These are phyloP conservation scores for Cryomyces minteri DNA, from an alignment of 495 filamentous ascomycete species.

Conservation along the genomic window DNA sequence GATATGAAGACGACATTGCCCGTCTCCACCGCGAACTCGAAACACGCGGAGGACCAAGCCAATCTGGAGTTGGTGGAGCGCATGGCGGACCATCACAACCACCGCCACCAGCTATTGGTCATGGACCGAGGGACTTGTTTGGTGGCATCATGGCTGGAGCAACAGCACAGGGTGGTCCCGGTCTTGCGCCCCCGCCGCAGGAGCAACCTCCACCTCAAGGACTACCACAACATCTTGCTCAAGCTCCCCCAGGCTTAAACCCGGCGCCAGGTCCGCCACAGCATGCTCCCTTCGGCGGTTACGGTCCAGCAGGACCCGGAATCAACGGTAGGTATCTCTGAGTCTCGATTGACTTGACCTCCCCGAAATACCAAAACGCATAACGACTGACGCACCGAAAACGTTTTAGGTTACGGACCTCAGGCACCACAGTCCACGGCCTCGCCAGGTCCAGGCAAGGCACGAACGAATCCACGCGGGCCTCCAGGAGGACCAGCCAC, in stretches of 20 bases:
- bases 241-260: constrained; percentile 21
- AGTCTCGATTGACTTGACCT: neutral
- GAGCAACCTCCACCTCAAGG: constrained; percentile 37
- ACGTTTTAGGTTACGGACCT: constrained; percentile 35
- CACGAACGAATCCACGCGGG: constrained; percentile 27
- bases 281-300: constrained; percentile 23
- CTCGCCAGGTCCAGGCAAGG: constrained; percentile 66
- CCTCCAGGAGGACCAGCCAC: constrained; percentile 64
- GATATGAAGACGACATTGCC: constrained; percentile 84
- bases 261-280: constrained; percentile 17
- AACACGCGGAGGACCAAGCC: constrained; percentile 55
- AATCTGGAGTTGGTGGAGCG: constrained; percentile 45
- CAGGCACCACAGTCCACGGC: constrained; percentile 68
- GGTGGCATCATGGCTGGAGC: constrained; percentile 89
- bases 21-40: constrained; percentile 80
- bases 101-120: constrained; percentile 72
- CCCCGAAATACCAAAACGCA: neutral
- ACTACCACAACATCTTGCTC: constrained; percentile 17
- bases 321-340: constrained; percentile 39
- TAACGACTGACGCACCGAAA: neutral
- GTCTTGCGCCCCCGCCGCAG: constrained; percentile 67
- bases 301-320: constrained; percentile 38
- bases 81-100: constrained; percentile 65
- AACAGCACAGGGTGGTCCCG: constrained; percentile 63
- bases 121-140: constrained; percentile 81